Base-by-base conservation (phyloP, 805 yeast species). In the Wickerhamiella azyma region DNA sequence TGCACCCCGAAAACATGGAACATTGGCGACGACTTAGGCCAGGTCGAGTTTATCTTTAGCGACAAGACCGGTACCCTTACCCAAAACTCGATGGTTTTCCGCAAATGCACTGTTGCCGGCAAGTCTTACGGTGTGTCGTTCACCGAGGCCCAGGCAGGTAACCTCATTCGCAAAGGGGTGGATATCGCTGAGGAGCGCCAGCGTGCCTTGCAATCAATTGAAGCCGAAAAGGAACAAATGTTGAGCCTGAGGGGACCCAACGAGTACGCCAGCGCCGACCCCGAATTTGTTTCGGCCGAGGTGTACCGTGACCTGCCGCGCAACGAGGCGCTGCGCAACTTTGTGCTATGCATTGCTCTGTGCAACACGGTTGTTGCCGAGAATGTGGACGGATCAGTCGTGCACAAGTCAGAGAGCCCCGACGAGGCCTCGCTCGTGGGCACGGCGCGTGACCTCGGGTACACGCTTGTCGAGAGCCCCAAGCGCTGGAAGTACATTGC, bases 21-120 rank as follows among this genome's bases (percentile, higher is more conserved):
- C 56, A 82, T 82, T 42, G 81, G 89, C 6, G 94, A 82, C 62
- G 94, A 82, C 59, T 66, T 82, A 55, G 94, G 94, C 16, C 94
- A 83, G 60, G 78, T 82, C 52, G 94, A 82, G 62, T 82, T 82
- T 58, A 72, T 82, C 29, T 82, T 82, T 62, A 77, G 85, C 55
- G 94, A 82, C 65, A 82, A 82, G 62, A 82, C 94, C 0, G 94
- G 94, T 37, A 82, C 94, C 0, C 67, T 82, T 55, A 82, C 94
- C 4, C 92, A 83, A 61, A 82, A 82, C 57, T 76, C 81, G 26
- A 82, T 82, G 94, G 89, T 82, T 58, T 83, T 82, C 65, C 79
- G 77, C 53, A 82, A 82, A 60, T 81, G 88, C 58, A 75, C 85
- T 5, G 71, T 83, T 49, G 74, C 72, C 41, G 84, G 86, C 9